Evolutionary conservation across 2,329 filamentous ascomycete species (phyloP).

Genomic region (Fusarium marasasianum): DNA sequence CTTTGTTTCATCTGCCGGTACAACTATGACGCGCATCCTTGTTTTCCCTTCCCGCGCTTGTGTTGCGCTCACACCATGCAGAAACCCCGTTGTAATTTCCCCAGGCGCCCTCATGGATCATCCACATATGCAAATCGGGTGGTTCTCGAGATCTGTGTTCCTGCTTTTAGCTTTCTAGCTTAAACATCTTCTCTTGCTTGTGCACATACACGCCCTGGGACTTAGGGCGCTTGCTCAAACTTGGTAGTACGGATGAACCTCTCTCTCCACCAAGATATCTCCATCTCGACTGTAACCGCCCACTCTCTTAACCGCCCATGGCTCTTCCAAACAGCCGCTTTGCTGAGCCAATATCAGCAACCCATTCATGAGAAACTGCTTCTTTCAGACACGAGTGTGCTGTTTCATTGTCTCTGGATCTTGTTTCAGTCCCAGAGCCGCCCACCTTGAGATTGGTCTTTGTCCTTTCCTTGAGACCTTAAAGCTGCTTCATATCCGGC

Average conservation of each 20-base stretch:
- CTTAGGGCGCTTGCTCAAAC: constrained; percentile 41
- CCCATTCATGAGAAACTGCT: constrained; percentile 51
- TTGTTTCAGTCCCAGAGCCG: constrained; percentile 46
- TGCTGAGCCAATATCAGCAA: constrained; percentile 62
- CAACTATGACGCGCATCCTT: constrained; percentile 36
- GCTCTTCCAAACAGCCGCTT: constrained; percentile 56
- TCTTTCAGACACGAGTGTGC: constrained; percentile 59
- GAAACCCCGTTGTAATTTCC: constrained; percentile 42
- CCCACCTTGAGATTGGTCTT: constrained; percentile 44
- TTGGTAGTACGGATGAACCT: constrained; percentile 16
- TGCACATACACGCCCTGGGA: background rate
- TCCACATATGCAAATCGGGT: constrained; percentile 37
- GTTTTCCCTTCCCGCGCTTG: constrained; percentile 17
- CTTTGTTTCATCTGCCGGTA: constrained; percentile 20
- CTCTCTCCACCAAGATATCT: constrained; percentile 5
- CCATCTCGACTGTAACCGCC: constrained; percentile 35
- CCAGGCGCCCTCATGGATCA: constrained; percentile 23
- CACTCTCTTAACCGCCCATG: constrained; percentile 39
- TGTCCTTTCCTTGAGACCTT: constrained; percentile 39
- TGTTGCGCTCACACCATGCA: constrained; percentile 33
- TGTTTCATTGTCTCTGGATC: constrained; percentile 60
- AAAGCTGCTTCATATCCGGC: constrained; percentile 47
- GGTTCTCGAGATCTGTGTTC: constrained; percentile 34
- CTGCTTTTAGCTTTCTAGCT: background rate
- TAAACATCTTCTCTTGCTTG: background rate